phyloP scores from a whole-genome alignment of 177 flowering plant species.

The Vitis hybrid region DNA sequence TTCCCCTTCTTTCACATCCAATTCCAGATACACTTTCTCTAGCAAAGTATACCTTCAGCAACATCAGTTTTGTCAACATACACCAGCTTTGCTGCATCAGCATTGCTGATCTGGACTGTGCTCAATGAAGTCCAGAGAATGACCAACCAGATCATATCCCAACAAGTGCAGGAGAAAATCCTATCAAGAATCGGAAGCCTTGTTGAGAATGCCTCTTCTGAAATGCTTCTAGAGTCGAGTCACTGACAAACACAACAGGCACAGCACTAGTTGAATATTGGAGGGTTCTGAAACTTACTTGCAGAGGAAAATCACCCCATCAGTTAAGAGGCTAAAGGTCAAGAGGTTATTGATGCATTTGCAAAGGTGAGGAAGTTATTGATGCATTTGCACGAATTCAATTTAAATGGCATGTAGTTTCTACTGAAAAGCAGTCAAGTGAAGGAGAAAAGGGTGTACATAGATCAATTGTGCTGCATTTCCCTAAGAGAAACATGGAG shows the following conservation, averaged over 20 bases:
- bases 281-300: too few relatives aligned
- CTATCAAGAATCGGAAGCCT: too few relatives aligned
- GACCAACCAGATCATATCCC: constrained; percentile 10
- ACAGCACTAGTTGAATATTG: too few relatives aligned
- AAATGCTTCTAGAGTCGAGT: neutral
- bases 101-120: constrained; percentile 13
- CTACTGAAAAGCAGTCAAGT: neutral
- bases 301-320: too few relatives aligned
- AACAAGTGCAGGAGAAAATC: constrained; percentile 8
- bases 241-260: too few relatives aligned
- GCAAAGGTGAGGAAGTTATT: too few relatives aligned
- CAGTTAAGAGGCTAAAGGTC: too few relatives aligned
- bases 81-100: constrained; percentile 21
- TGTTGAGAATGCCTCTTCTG: neutral
- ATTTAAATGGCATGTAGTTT: neutral
- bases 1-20: neutral
- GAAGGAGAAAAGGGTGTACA: neutral
- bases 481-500: constrained; percentile 23
- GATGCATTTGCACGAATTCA: neutral
- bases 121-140: constrained; percentile 8
- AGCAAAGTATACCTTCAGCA: constrained; percentile 18
- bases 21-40: constrained; percentile 17
- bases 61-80: constrained; percentile 27
- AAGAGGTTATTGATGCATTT: too few relatives aligned
- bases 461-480: constrained; percentile 14